Evolutionary conservation across 805 yeast species (phyloP), one percentile per base, ranked within the genome.

Genomic region (Candida railenensis): DNA sequence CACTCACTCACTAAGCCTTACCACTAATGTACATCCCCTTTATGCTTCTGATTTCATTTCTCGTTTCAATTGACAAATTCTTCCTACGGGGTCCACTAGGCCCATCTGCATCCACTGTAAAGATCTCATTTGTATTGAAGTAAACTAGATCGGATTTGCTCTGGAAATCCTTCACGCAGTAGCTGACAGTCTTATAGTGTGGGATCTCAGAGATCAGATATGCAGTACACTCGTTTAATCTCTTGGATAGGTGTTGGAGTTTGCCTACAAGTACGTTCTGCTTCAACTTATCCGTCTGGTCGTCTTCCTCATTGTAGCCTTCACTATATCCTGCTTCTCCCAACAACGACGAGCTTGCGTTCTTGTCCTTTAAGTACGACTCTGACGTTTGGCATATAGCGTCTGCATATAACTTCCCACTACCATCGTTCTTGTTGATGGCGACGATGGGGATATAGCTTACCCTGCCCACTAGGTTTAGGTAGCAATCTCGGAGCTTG

Each of bases 1-100:
- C n/a, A n/a, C n/a, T 18, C 39, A 15, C 21, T 36, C 40, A 4
- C 30, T 49, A 66, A 3, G 53, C 66, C 44, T 66, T 65, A 0
- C 77, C 77, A 52, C 74, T 71, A 73, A 72, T 71, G 47, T 53
- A 71, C 53, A 67, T 50, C n/a, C 77, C 77, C 56, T 72, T 72
- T 36, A 72, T 66, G 41, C 66, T 57, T 44, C 77, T 56, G n/a
- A 72, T 66, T 42, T 66, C 71, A 44, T 61, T 65, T 50, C 61
- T 67, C 22, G 63, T 62, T 32, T 69, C 75, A 14, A 58, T 53
- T 1, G 66, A 65, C 50, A 70, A 51, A 46, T 66, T 66, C 44
- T 53, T 58, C 54, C 55, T 63, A 53, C 34, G 42, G 20, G 7
- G 49, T 36, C 34, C 50, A 20, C 40, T 37, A 8, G 37, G 48